Base-by-base conservation (phyloP, 106 monocot genomes). In the Dendrobium catenatum region DNA sequence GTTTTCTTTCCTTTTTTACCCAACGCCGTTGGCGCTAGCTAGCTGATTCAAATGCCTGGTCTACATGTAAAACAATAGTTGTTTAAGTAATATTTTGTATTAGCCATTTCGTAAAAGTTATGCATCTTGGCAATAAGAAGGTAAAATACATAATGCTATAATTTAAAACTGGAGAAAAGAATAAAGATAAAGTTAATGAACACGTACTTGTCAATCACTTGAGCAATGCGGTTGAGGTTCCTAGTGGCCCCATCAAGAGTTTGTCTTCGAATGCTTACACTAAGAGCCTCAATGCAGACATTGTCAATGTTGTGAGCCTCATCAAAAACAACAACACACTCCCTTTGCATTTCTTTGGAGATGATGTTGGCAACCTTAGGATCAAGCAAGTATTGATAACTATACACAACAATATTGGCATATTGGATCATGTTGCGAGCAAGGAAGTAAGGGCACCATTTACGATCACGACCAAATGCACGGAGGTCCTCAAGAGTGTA, bases 301-400 rank as follows among this genome's bases (percentile, higher is more conserved):
- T 99, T 99, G 44, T 99, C 98, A 19, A 99, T 99, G 77, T 99
- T 99, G 54, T 99, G 98, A 11, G 98, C 98, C 88, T 99, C 98
- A 27, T 99, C 98, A 64, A 99, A 99, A 9, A 99, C 95, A 8
- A 99, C 95, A 1, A 99, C 93, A 40, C 98, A 93, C 77, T 99
- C 98, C 79, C 70, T 85, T 83, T 93, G 88, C 98, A 99, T 99
- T 88, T 99, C 98, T 82, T 84, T 86, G 8, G 98, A 99, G 17
- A 99, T 95, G 55, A 99, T 88, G 58, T 89, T 89, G 26, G 98
- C 98, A 13, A 99, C 98, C 87, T 99, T 99, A 13, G 98, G 98
- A 58, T 99, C 98, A 8, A 99, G 80, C 66, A 99, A 74, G 64
- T 99, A 99, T 84, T 99, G 98, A 66, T 99, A 99, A 68, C 95